Percentiles rank a stretch among this genome's conserved stretches.
These are phyloP conservation scores for Diplodia seriata DNA, from an alignment of 2,329 filamentous ascomycete genomes.

Conservation along the genomic window DNA sequence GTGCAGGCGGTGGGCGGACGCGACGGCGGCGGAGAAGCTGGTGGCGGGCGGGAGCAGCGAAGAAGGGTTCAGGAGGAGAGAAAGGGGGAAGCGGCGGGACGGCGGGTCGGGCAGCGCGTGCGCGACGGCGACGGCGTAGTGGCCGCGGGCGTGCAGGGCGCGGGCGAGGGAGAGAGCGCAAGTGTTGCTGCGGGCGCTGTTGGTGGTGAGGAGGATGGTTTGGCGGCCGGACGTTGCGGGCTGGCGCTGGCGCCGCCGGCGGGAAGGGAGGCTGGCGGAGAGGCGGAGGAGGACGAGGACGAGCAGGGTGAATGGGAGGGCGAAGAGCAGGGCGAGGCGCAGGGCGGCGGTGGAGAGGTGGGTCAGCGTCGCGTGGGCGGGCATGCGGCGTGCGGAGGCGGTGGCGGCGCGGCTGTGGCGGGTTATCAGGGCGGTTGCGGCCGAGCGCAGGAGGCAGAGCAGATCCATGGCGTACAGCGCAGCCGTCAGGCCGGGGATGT, in stretches of 20 bases:
- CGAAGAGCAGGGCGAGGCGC: slow-evolving; percentile 6
- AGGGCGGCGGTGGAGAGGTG: neutral
- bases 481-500: slow-evolving; percentile 1
- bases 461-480: slow-evolving; percentile 7
- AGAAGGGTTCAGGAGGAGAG: neutral
- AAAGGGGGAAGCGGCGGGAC: neutral
- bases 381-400: neutral
- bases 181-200: slow-evolving; percentile 57
- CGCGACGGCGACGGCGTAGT: neutral
- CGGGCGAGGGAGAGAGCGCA: slow-evolving; percentile 11
- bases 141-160: slow-evolving; percentile 9
- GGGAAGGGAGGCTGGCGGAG: slow-evolving; percentile 69
- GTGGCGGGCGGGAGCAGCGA: neutral
- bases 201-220: slow-evolving; percentile 72
- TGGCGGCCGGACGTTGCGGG: slow-evolving; percentile 81
- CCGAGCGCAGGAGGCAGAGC: neutral
- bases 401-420: slow-evolving; percentile 17
- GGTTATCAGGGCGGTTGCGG: neutral
- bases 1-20: neutral
- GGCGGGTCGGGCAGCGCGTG: neutral
- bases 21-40: slow-evolving; percentile 12
- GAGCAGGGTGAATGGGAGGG: slow-evolving; percentile 31
- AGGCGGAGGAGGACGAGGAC: slow-evolving; percentile 66
- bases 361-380: neutral
- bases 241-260: slow-evolving; percentile 74